Conservation (phyloP, 192 early-diverging fungal genomes). For the Chytriomyces hyalinus region DNA sequence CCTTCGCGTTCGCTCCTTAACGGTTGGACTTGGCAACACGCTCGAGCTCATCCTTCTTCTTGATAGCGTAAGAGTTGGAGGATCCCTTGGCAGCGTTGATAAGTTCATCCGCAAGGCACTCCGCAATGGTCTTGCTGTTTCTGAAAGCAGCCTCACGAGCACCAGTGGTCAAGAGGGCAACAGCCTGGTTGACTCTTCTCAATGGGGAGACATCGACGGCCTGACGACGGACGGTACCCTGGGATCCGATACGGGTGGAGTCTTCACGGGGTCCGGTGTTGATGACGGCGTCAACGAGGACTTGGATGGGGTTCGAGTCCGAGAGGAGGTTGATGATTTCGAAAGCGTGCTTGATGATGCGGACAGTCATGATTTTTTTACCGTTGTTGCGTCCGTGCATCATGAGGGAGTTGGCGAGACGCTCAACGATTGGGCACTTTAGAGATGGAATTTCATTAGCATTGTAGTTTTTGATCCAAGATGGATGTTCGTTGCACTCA, state of each 20-base stretch:
- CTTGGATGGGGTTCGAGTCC: conserved; percentile 97
- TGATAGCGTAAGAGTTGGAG: conserved; percentile 99
- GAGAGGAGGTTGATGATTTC: conserved; percentile 99
- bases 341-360: conserved; percentile 99
- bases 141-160: conserved; percentile 98
- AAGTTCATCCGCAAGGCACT: conserved; percentile 99
- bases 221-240: conserved; percentile 98
- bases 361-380: conserved; percentile 98
- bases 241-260: conserved; percentile 97
- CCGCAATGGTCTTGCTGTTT: conserved; percentile 99
- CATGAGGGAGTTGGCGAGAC: conserved; percentile 98
- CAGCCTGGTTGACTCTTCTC: conserved; percentile 95
- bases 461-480: not conserved
- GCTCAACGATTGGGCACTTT: conserved; percentile 96
- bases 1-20: conserved; percentile 30
- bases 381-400: conserved; percentile 99
- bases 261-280: conserved; percentile 99
- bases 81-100: conserved; percentile 97
- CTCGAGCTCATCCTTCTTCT: conserved; percentile 99
- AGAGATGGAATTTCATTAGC: not conserved
- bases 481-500: conserved; percentile 37
- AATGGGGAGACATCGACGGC: conserved; percentile 99
- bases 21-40: conserved; percentile 77
- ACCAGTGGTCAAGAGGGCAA: conserved; percentile 92
- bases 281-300: conserved; percentile 97